Evolutionary conservation across 768 basidiomycete species (phyloP), one percentile per base, ranked within the genome.

Genomic region (Leccinum boreale): DNA sequence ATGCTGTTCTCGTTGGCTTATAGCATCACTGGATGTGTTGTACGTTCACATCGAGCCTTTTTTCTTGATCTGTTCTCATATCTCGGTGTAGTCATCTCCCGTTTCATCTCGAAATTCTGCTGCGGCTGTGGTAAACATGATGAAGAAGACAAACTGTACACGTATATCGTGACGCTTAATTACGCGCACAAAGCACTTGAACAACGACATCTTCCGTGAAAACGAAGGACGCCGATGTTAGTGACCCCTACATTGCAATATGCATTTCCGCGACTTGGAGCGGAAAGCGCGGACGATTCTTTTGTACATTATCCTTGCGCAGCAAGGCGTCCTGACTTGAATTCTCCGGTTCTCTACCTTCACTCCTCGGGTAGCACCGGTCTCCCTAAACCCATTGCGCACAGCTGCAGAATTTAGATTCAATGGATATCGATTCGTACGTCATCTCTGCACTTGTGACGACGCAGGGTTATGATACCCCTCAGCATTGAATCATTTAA

Each of bases 301-400:
- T 67, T 67, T 11, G 19, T 35, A 9, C 57, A 57, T 0, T 67
- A 65, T 29, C 62, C 55, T 6, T 5, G 0, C 31, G 0, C 17
- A 9, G 4, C 5, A 21, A 44, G 29, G 29, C 58, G 55, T 10
- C 64, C 64, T 12, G 50, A 60, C 11, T 26, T 57, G 48, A 55
- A 64, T 50, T 48, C 42, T 1, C 55, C 61, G 1, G 61, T 55
- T 0, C 50, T 69, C 23, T 69, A 69, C 10, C 23, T 61, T 9
- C 65, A 66, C 8, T 68, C 67, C 3, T 68, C 61, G 0, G 67
- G 80, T 10, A 81, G 78, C 44, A 80, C 81, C 0, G 80, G 80
- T 4, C 67, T 77, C 44, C 80, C 81, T 0, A 81, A 79, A 58
- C 62, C 77, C 3, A 75, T 82, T 28, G 57, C 70, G 1, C 67